Evolutionary conservation across 805 yeast species (phyloP).

Genomic region (Lipomyces kockii): DNA sequence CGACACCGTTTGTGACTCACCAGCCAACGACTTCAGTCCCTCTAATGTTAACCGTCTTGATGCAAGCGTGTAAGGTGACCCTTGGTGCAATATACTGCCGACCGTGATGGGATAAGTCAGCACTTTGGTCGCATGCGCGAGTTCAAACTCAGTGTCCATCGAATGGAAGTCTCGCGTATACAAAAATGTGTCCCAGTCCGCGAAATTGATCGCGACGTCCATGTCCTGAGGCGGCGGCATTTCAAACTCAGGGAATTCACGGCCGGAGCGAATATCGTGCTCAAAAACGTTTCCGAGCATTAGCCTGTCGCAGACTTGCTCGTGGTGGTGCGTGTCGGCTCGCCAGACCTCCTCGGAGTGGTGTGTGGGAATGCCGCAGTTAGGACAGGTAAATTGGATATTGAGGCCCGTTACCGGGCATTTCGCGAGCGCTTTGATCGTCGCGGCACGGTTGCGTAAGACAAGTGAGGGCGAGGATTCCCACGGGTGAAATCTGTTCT

Average conservation of each 20-base stretch:
- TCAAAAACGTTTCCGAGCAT: conserved; percentile 90
- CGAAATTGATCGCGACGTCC: conserved; percentile 74
- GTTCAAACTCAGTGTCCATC: conserved; percentile 95
- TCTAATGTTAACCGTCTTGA: conserved; percentile 74
- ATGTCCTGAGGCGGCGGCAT: conserved; percentile 80
- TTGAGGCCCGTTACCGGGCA: conserved; percentile 88
- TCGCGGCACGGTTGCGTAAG: conserved; percentile 87
- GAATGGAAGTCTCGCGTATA: conserved; percentile 92
- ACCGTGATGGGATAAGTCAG: conserved; percentile 91
- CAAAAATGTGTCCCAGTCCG: conserved; percentile 90
- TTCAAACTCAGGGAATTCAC: conserved; percentile 93
- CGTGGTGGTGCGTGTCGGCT: conserved; percentile 73
- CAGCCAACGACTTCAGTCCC: conserved; percentile 87
- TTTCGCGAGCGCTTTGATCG: conserved; percentile 66
- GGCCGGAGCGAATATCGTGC: conserved; percentile 91
- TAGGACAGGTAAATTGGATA: conserved; percentile 86
- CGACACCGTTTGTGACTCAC: conserved; percentile 3
- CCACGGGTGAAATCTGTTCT: conserved; percentile 83
- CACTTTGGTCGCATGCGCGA: conserved; percentile 94
- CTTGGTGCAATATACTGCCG: conserved; percentile 79
- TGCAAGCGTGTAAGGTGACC: conserved; percentile 88
- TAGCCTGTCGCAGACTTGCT: conserved; percentile 69
- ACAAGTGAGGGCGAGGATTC: conserved; percentile 90
- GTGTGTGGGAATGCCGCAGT: conserved; percentile 96
- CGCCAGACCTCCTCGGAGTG: conserved; percentile 90